Conservation (phyloP, 1,284 basidiomycete genomes). For the Microbotryum lychnidis-dioicae region DNA sequence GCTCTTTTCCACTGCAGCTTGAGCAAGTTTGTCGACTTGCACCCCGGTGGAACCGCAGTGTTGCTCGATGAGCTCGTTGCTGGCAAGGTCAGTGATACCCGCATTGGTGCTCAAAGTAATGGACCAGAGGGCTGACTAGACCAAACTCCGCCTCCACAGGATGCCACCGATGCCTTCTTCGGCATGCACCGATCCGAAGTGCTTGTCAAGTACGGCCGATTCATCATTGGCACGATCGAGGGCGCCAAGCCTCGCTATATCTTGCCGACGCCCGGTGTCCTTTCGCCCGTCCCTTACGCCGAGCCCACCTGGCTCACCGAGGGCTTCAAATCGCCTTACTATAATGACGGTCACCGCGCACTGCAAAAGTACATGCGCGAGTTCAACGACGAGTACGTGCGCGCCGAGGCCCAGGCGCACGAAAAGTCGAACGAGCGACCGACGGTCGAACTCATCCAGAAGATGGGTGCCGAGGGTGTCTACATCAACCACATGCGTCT, state of each 20-base stretch:
- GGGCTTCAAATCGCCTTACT: slow-evolving; percentile 76
- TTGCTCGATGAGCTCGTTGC: slow-evolving; percentile 41
- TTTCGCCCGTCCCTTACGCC: slow-evolving; percentile 62
- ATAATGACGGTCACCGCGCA: slow-evolving; percentile 49
- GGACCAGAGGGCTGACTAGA: slow-evolving; percentile 34
- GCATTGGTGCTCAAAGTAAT: neutral
- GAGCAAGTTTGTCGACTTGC: slow-evolving; percentile 64
- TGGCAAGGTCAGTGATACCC: slow-evolving; percentile 26
- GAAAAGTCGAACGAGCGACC: slow-evolving; percentile 38
- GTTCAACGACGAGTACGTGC: slow-evolving; percentile 35
- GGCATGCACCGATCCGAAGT: slow-evolving; percentile 73
- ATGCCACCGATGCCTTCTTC: slow-evolving; percentile 78
- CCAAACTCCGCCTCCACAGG: slow-evolving; percentile 52
- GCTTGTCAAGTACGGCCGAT: slow-evolving; percentile 48
- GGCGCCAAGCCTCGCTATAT: slow-evolving; percentile 56
- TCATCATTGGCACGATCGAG: slow-evolving; percentile 45
- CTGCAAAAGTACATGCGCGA: slow-evolving; percentile 40
- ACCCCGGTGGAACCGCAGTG: slow-evolving; percentile 71
- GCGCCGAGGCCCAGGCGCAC: slow-evolving; percentile 35
- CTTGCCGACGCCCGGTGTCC: slow-evolving; percentile 48
- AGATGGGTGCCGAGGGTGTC: slow-evolving; percentile 44
- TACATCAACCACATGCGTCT: slow-evolving; percentile 83
- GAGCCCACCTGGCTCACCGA: slow-evolving; percentile 75
- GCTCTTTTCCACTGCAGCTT: slow-evolving; percentile 37
- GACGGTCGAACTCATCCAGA: slow-evolving; percentile 38